A percentile compares a stretch with the other conserved stretches of the same genome.
phyloP scores from a whole-genome alignment of 441 rosid species.

The Erodium trifolium region DNA sequence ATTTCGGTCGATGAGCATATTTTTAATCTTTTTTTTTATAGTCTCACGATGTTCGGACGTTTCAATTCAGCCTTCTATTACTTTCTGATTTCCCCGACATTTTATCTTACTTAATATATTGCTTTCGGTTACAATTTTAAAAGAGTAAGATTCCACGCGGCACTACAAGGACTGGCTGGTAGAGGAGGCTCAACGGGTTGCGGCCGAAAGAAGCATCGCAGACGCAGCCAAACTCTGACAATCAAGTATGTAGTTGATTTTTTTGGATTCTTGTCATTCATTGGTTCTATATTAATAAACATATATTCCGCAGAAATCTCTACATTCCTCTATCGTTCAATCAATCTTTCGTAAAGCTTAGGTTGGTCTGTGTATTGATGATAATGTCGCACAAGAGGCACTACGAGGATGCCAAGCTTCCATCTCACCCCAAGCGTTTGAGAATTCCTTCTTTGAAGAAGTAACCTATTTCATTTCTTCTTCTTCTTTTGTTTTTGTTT shows the following conservation, averaged over 20 bases:
- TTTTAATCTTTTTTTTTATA: too few species aligned
- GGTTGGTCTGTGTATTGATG: not conserved
- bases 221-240: slow-evolving; percentile 27
- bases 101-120: too few species aligned
- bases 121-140: too few species aligned
- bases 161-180: too few species aligned
- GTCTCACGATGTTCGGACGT: too few species aligned
- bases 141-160: too few species aligned
- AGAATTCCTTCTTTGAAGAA: slow-evolving; percentile 40
- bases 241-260: not conserved
- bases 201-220: slow-evolving; percentile 26
- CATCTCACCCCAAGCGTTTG: slow-evolving; percentile 52
- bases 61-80: too few species aligned
- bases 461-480: slow-evolving; percentile 18
- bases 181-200: not conserved
- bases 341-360: too few species aligned
- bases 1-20: too few species aligned
- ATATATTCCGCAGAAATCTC: not conserved
- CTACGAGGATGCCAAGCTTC: slow-evolving; percentile 53
- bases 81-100: too few species aligned
- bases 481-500: not conserved
- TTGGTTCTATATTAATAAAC: not conserved
- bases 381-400: slow-evolving; percentile 31
- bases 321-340: not conserved
- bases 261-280: not conserved